Conservation (phyloP, 768 basidiomycete genomes). For the Lactifluus piperatus region DNA sequence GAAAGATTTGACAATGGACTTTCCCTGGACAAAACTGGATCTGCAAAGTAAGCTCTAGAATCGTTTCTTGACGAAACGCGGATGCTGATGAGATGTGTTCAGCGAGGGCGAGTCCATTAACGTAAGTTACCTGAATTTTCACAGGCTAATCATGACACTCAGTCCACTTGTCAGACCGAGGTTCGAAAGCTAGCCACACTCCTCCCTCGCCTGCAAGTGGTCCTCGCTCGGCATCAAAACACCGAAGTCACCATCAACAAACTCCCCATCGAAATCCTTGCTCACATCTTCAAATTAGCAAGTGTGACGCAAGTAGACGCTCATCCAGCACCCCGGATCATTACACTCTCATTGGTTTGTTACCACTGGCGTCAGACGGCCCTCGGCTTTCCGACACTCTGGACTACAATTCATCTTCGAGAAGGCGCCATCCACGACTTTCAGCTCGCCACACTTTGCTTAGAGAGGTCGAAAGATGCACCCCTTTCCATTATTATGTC, state of each 20-base stretch:
- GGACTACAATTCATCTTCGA: conserved; percentile 20
- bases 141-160: neutral
- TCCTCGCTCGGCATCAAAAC: conserved; percentile 16
- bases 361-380: conserved; percentile 20
- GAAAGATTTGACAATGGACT: conserved; percentile 12
- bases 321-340: conserved; percentile 12
- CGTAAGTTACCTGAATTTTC: neutral
- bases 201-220: conserved; percentile 16
- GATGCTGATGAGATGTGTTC: neutral
- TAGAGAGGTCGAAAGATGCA: conserved; percentile 17
- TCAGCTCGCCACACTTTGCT: conserved; percentile 18
- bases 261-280: conserved; percentile 17
- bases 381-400: conserved; percentile 17
- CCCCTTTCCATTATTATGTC: conserved; percentile 17
- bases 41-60: conserved; percentile 2
- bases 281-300: conserved; percentile 16
- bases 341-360: conserved; percentile 19
- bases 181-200: conserved; percentile 13
- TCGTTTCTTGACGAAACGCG: neutral
- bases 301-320: conserved; percentile 2
- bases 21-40: neutral
- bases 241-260: conserved; percentile 6
- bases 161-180: conserved; percentile 8
- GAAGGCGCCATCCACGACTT: conserved; percentile 20
- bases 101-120: conserved; percentile 3